phyloP scores from a whole-genome alignment of 164 flowering plant genomes.

The Vitis rotundifolia region DNA sequence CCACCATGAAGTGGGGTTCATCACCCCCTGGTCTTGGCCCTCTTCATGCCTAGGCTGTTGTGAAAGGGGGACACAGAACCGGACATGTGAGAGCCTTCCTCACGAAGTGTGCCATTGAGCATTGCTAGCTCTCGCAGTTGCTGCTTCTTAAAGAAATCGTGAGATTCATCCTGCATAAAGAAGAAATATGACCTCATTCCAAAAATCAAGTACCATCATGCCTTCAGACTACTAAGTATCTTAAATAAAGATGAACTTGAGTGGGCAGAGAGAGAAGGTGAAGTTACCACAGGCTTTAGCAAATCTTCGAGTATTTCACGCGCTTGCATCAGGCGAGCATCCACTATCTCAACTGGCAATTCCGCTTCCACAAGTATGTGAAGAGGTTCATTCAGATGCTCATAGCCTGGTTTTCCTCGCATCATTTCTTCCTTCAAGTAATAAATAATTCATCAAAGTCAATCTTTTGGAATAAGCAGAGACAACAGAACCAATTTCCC shows the following conservation, averaged over 20 bases:
- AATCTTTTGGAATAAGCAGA: too few species aligned
- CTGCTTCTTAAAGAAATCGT: slow-evolving; percentile 87
- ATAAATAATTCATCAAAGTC: neutral
- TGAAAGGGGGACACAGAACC: slow-evolving; percentile 94
- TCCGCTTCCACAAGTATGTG: slow-evolving; percentile 93
- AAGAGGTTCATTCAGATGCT: slow-evolving; percentile 93
- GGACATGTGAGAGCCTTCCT: slow-evolving; percentile 92
- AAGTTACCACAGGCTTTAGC: slow-evolving; percentile 75
- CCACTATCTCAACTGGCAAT: slow-evolving; percentile 81
- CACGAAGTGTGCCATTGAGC: slow-evolving; percentile 93
- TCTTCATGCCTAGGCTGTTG: slow-evolving; percentile 95
- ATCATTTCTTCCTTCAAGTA: slow-evolving; percentile 79
- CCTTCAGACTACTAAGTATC: too few species aligned
- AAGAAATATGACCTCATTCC: neutral
- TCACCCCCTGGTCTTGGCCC: slow-evolving; percentile 93
- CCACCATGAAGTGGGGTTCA: neutral
- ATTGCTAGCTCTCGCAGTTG: slow-evolving; percentile 96
- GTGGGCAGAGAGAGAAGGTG: neutral
- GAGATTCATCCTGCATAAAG: slow-evolving; percentile 74
- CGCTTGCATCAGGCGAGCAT: slow-evolving; percentile 87
- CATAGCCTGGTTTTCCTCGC: slow-evolving; percentile 96
- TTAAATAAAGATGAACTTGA: too few species aligned
- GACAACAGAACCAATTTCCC: too few species aligned
- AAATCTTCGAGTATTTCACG: slow-evolving; percentile 86
- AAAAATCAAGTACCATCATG: too few species aligned